Evolutionary conservation across 208 protist species (phyloP).

Genomic region (Endotrypanum monterogeii): DNA sequence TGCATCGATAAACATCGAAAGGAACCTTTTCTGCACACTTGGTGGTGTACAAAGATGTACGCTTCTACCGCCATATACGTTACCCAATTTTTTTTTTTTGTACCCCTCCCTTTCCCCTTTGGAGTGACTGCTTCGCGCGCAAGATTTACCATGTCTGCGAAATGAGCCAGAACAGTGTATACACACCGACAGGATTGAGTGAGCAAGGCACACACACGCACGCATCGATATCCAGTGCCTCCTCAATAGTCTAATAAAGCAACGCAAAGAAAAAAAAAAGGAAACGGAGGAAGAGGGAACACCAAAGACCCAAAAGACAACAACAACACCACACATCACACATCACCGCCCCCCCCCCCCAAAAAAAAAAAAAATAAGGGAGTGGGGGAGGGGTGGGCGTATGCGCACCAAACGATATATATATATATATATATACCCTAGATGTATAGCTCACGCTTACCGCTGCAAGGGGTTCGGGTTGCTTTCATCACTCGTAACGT

Average conservation of each 20-base stretch:
- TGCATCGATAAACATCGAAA: no score
- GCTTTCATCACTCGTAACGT: slow-evolving; percentile 21
- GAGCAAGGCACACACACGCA: slow-evolving; percentile 15
- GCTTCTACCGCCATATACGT: not conserved
- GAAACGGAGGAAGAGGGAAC: not conserved
- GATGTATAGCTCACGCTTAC: slow-evolving; percentile 4
- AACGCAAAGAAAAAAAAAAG: not conserved
- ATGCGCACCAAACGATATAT: no score
- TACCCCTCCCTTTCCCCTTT: not conserved
- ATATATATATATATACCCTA: not conserved
- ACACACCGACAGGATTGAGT: not conserved
- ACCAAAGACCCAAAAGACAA: not conserved
- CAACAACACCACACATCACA: no score
- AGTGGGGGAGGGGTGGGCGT: no score
- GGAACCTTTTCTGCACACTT: no score
- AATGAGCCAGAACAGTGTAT: not conserved
- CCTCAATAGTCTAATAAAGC: slow-evolving; percentile 2
- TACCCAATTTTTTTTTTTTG: not conserved
- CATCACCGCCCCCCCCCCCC: no score
- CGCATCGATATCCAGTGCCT: not conserved
- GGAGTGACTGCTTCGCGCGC: not conserved
- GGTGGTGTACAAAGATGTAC: not conserved
- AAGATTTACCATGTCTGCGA: not conserved
- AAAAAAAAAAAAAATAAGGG: no score
- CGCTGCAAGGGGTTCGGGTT: slow-evolving; percentile 30